These are phyloP conservation scores for Didymella keratinophila DNA, from an alignment of 2,329 filamentous ascomycete genomes.

Conservation along the genomic window DNA sequence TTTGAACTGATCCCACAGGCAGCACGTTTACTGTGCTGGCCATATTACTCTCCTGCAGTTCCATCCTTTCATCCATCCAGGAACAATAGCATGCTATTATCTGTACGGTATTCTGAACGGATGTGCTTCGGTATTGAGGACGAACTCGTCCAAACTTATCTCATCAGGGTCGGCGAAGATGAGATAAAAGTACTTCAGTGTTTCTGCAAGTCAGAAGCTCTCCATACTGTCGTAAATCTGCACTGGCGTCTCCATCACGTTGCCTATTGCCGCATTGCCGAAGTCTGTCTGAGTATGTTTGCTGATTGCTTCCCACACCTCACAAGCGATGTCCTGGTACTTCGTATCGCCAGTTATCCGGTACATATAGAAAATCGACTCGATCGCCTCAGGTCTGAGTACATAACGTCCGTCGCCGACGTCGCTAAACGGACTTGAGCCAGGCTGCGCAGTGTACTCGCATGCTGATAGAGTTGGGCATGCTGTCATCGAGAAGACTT, in stretches of 20 bases:
- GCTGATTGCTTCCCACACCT: conserved; percentile 57
- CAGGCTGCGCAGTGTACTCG: conserved; percentile 49
- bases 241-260: conserved; percentile 53
- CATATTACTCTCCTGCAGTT: background rate
- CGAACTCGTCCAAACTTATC: conserved; percentile 55
- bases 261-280: conserved; percentile 55
- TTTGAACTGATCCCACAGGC: background rate
- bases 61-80: too few species aligned
- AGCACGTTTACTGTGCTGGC: background rate
- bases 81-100: background rate
- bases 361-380: conserved; percentile 67
- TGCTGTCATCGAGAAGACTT: conserved; percentile 57
- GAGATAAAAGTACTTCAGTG: conserved; percentile 60
- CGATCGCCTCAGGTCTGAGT: conserved; percentile 64
- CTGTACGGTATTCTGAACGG: conserved; percentile 47
- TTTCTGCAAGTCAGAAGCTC: conserved; percentile 59
- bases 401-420: conserved; percentile 56
- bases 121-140: conserved; percentile 59
- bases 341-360: conserved; percentile 63
- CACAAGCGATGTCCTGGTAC: conserved; percentile 56
- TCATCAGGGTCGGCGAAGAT: conserved; percentile 54
- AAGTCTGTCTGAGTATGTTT: conserved; percentile 52
- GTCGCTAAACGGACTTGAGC: conserved; percentile 51
- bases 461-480: conserved; percentile 52
- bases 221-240: conserved; percentile 54